phyloP scores from a whole-genome alignment of 2,329 filamentous ascomycete genomes.

The Aspergillus ochraceoroseus region DNA sequence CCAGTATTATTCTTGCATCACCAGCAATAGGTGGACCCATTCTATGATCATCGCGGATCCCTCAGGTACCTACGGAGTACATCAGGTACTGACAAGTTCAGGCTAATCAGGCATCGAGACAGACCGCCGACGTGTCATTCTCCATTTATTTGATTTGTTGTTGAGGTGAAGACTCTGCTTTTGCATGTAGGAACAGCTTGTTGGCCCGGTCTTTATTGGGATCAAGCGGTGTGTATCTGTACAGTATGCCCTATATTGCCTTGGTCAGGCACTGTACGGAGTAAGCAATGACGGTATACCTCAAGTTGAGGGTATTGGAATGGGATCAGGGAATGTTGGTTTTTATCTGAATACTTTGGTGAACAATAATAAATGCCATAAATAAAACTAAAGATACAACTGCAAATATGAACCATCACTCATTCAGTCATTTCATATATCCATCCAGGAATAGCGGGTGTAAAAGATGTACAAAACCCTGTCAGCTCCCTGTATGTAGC shows the following conservation, averaged over 20 bases:
- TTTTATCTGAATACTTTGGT: background rate
- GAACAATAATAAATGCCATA: background rate
- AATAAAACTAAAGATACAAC: conserved; percentile 3
- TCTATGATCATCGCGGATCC: no score
- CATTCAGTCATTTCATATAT: conserved; percentile 15
- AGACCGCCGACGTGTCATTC: conserved; percentile 2
- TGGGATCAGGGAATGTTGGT: conserved; percentile 4
- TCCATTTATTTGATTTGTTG: conserved; percentile 3
- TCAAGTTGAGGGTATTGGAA: no score
- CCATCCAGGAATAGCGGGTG: conserved; percentile 4
- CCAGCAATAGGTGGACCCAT: no score
- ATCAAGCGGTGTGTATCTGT: conserved; percentile 10
- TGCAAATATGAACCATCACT: conserved; percentile 10
- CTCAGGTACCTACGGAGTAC: conserved; percentile 1
- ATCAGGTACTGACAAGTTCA: conserved; percentile 7
- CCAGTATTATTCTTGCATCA: no score
- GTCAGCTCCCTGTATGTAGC: no score
- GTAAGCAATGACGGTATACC: no score
- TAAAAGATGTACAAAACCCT: conserved; percentile 9
- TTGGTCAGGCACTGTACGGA: no score
- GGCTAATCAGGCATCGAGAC: conserved; percentile 8
- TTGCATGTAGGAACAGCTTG: conserved; percentile 5
- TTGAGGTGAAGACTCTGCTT: conserved; percentile 5
- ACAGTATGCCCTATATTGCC: no score
- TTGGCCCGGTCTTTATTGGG: conserved; percentile 5